phyloP scores from a whole-genome alignment of 306 rosid species.

The Rosa rugosa region DNA sequence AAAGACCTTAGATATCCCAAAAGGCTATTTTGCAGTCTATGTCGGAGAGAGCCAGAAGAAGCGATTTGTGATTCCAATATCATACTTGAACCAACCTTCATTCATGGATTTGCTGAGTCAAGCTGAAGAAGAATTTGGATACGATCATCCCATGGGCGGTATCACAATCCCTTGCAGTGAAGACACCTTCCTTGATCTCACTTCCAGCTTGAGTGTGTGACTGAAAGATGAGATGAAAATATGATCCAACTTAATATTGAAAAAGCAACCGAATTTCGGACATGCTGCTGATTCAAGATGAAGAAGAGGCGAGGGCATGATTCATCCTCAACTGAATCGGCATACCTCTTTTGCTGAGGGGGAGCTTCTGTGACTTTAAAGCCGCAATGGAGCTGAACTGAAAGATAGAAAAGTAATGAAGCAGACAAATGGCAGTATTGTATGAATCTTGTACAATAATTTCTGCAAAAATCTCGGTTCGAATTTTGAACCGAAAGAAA shows the following conservation, averaged over 20 bases:
- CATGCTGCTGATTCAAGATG: background rate
- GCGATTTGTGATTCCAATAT: background rate
- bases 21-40: background rate
- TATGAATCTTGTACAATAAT: background rate
- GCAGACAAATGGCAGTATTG: background rate
- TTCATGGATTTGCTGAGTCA: background rate
- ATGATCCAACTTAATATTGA: background rate
- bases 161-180: background rate
- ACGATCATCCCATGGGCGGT: background rate
- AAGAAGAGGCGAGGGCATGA: background rate
- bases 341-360: background rate
- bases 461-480: background rate
- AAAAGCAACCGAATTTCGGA: background rate
- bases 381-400: background rate
- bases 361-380: background rate
- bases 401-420: background rate
- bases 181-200: background rate
- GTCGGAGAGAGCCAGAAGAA: slow-evolving; percentile 5
- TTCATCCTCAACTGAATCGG: background rate
- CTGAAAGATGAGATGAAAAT: background rate
- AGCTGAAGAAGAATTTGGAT: slow-evolving; percentile 6
- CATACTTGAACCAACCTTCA: slow-evolving; percentile 4
- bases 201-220: background rate
- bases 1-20: background rate
- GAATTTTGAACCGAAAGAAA: background rate